These are phyloP conservation scores for Collybia sordida DNA, from an alignment of 768 basidiomycete genomes.

Conservation along the genomic window DNA sequence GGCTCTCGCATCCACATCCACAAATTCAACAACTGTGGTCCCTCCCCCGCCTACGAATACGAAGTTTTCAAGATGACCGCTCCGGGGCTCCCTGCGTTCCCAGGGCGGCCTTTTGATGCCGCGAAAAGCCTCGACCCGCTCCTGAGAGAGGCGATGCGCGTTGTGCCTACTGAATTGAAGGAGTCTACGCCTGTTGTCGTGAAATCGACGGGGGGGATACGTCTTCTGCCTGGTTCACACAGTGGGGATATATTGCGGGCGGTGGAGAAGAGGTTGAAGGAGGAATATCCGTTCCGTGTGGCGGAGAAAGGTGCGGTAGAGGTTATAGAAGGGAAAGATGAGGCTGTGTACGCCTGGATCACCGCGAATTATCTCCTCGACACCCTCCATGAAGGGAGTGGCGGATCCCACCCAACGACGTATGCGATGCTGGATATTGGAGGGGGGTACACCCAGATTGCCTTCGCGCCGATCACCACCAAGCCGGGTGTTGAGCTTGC, in stretches of 20 bases:
- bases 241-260: constrained; percentile 73
- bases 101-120: constrained; percentile 59
- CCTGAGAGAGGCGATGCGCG: constrained; percentile 74
- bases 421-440: constrained; percentile 96
- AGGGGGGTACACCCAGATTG: constrained; percentile 96
- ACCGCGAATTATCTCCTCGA: constrained; percentile 92
- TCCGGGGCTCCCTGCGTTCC: constrained; percentile 75
- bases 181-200: constrained; percentile 86
- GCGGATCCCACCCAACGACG: constrained; percentile 23
- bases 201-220: constrained; percentile 87
- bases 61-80: constrained; percentile 86
- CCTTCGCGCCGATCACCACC: constrained; percentile 79
- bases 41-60: constrained; percentile 82
- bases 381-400: constrained; percentile 60
- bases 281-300: constrained; percentile 65
- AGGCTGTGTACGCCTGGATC: constrained; percentile 98
- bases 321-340: constrained; percentile 95
- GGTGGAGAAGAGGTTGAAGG: constrained; percentile 58
- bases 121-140: constrained; percentile 79
- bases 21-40: constrained; percentile 92
- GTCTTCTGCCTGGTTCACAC: constrained; percentile 63
- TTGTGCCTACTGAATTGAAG: constrained; percentile 70
- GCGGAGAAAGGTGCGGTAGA: constrained; percentile 61
- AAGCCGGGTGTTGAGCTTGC: constrained; percentile 38
- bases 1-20: constrained; percentile 99